Base-by-base conservation (phyloP, 768 basidiomycete species). In the Auriculariales sp. region DNA sequence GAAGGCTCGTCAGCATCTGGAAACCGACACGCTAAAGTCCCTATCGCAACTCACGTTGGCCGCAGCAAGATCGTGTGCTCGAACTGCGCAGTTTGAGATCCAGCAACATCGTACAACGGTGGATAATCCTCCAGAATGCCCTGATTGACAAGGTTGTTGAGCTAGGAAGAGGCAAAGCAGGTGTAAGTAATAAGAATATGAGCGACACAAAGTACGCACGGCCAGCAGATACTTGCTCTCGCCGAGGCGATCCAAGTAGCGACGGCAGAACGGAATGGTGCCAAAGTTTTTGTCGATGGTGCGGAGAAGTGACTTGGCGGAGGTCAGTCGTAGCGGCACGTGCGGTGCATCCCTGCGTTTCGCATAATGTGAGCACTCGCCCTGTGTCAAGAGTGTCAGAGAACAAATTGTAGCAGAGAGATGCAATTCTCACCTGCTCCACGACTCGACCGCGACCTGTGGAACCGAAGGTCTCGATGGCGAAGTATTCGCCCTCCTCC, bases 401-500 rank as follows among this genome's bases (percentile, higher is more conserved):
- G 19, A 27, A 2, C 10, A 44, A 30, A 19, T 50, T 15, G 28
- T 17, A n/a, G n/a, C n/a, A n/a, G n/a, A n/a, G n/a, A 7, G 7
- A 7, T 32, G 31, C 31, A 32, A 7, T 32, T 7, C 69, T 57
- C 56, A 88, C 89, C 53, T 73, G 74, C 59, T 98, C 94, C 14
- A 88, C 72, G 19, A 95, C 88, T 24, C 78, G 72, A 6, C 93
- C 95, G 34, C 83, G 73, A 14, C 95, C 94, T 0, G 94, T 98
- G n/a, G 86, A 88, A 10, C 95, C 95, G 63, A 99, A 99, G 1
- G 95, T 99, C 65, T 99, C 95, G 50, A 99, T 94, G 7, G 95
- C 95, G 62, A 89, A 99, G 61, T 98, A 97, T 59, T 98, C 95
- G 33, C 93, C 95, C 66, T 99, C 95, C 61, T 98, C 95, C 95